phyloP scores from a whole-genome alignment of 2,329 filamentous ascomycete genomes.

The Stachybotrys chartarum region DNA sequence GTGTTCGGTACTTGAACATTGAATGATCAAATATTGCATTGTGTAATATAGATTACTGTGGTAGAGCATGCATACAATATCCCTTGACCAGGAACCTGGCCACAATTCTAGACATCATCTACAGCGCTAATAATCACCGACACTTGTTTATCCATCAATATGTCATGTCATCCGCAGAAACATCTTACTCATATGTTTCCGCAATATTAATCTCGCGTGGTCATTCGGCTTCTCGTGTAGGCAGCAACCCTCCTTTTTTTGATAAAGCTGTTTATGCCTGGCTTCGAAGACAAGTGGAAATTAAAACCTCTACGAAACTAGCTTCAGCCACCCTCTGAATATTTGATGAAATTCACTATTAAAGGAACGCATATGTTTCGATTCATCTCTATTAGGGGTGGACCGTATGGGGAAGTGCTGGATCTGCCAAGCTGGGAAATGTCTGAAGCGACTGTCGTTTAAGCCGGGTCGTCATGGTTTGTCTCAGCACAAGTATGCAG shows the following conservation, averaged over 20 bases:
- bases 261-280: constrained; percentile 10
- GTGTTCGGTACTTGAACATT: neutral
- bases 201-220: too few relatives aligned
- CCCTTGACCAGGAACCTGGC: too few relatives aligned
- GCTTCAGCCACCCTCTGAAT: constrained; percentile 12
- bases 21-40: too few relatives aligned
- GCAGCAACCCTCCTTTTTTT: neutral
- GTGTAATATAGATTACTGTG: too few relatives aligned
- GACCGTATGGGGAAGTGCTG: constrained; percentile 7
- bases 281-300: constrained; percentile 10
- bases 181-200: too few relatives aligned
- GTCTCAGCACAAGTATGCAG: constrained; percentile 1
- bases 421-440: constrained; percentile 11
- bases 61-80: too few relatives aligned
- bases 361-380: constrained; percentile 5
- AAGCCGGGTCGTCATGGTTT: constrained; percentile 11
- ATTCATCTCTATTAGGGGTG: constrained; percentile 5
- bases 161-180: too few relatives aligned
- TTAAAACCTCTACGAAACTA: constrained; percentile 8
- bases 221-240: too few relatives aligned
- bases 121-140: too few relatives aligned
- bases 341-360: constrained; percentile 7
- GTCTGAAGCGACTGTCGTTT: constrained; percentile 4
- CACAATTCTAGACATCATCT: too few relatives aligned
- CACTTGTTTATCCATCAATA: too few relatives aligned